These are phyloP conservation scores for Telfairia occidentalis DNA, from an alignment of 331 rosid species.

Conservation along the genomic window DNA sequence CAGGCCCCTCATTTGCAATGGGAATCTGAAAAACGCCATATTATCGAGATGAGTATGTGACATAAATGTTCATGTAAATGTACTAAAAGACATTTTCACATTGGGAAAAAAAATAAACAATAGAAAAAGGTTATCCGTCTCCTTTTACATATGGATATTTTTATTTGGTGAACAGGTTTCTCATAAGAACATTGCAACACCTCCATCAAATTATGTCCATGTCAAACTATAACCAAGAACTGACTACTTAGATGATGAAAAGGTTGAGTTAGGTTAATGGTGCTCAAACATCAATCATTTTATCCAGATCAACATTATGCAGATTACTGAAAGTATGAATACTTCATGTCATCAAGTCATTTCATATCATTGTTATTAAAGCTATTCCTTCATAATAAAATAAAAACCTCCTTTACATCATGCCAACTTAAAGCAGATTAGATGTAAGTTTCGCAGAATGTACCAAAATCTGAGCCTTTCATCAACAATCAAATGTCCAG, in stretches of 20 bases:
- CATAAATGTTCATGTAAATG: not conserved
- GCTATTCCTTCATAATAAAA: not conserved
- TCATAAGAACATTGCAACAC: not conserved
- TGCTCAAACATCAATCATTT: not conserved
- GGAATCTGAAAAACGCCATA: slow-evolving; percentile 29
- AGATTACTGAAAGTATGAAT: not conserved
- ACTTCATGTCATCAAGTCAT: not conserved
- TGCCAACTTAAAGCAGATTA: not conserved
- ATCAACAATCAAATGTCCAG: not conserved
- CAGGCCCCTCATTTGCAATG: slow-evolving; percentile 30
- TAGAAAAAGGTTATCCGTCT: not conserved
- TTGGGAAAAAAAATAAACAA: not conserved
- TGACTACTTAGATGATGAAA: not conserved
- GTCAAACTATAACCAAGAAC: not conserved
- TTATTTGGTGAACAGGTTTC: not conserved
- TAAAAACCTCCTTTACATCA: not conserved
- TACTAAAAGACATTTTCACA: not conserved
- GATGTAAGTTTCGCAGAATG: not conserved
- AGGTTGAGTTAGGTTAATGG: not conserved
- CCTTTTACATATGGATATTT: not conserved
- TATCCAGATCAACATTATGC: not conserved
- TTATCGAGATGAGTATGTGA: not conserved
- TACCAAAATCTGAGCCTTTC: not conserved
- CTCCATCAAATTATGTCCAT: not conserved
- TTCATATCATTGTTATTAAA: not conserved